Base-by-base conservation (phyloP, 345 rosid genomes). In the Balakata baccata region DNA sequence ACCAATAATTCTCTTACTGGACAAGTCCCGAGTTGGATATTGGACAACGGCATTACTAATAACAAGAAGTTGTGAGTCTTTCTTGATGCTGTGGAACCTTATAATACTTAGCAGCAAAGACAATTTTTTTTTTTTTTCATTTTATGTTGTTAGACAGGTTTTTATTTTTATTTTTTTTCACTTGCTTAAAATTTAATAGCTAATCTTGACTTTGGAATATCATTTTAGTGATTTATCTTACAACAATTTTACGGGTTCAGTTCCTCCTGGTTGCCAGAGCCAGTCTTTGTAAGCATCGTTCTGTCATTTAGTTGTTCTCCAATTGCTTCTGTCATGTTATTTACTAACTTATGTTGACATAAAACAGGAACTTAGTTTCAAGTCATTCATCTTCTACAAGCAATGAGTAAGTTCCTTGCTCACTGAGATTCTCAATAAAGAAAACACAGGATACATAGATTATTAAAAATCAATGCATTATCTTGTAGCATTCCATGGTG, bases 201-300 rank as follows among this genome's bases (percentile, higher is more conserved):
- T 58, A 37, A 23, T n/a, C 12, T 43, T 71, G 38, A 67, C 20
- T 51, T 29, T 72, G 74, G n/a, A n/a, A 39, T 43, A 46, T 72
- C 20, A 20, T 78, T 77, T 66, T 89, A 94, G 98, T 5, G 98
- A 94, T 82, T 77, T 92, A 67, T 94, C 98, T 54, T 88, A 89
- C 81, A 95, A 95, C 89, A 95, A 84, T 72, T 95, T 95, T 79
- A 86, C 90, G 0, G 79, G 79, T 38, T 62, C 90, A 58, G 56
- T 85, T 73, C 3, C 57, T 23, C 0, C 7, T 34, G 75, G 87
- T 74, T 94, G 97, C 83, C 74, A 37, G 51, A 81, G 76, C 63
- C 57, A 73, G 2, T 1, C 7, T 7, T 84, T 88, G 97, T 92
- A 82, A 83, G 93, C 65, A 62, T 76, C 71, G 22, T 74, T 65